Conservation (phyloP, 352 stramenopile species). For the Blastocystis sp. region DNA sequence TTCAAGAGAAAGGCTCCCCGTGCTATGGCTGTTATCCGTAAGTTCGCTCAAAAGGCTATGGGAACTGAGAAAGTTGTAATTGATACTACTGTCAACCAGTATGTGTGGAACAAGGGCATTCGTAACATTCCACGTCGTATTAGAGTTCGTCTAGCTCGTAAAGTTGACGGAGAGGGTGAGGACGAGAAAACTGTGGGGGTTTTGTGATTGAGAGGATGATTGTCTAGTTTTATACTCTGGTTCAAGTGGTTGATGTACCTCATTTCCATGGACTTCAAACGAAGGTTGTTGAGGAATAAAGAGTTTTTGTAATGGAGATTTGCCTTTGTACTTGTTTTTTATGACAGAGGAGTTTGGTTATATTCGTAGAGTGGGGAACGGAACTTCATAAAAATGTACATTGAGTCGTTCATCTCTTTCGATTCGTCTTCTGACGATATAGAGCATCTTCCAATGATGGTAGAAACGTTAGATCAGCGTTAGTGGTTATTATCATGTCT, state of each 20-base stretch:
- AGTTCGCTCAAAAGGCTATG: constrained; percentile 94
- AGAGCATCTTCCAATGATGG: neutral
- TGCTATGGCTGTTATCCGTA: constrained; percentile 93
- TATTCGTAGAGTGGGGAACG: neutral
- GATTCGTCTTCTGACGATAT: neutral
- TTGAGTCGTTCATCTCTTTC: neutral
- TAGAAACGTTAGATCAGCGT: neutral
- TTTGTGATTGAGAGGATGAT: neutral
- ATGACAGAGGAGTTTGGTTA: constrained; percentile 11
- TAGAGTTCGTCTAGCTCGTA: constrained; percentile 91
- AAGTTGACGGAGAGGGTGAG: constrained; percentile 91
- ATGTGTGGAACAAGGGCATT: constrained; percentile 93
- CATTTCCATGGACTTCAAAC: constrained; percentile 65
- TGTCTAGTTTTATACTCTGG: constrained; percentile 14
- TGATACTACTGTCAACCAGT: constrained; percentile 93
- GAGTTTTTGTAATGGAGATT: neutral
- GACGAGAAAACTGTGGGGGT: constrained; percentile 97
- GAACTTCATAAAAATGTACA: constrained; percentile 22
- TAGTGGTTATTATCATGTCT: neutral
- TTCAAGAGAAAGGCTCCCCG: constrained; percentile 85
- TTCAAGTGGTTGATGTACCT: constrained; percentile 58
- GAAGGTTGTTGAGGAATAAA: constrained; percentile 24
- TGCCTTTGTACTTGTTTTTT: constrained; percentile 20
- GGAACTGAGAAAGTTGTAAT: constrained; percentile 92
- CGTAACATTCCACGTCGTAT: constrained; percentile 94